Evolutionary conservation across 2,329 filamentous ascomycete genomes (phyloP), one percentile per base, ranked within the genome.

Genomic region (Colletotrichum theobromicola): DNA sequence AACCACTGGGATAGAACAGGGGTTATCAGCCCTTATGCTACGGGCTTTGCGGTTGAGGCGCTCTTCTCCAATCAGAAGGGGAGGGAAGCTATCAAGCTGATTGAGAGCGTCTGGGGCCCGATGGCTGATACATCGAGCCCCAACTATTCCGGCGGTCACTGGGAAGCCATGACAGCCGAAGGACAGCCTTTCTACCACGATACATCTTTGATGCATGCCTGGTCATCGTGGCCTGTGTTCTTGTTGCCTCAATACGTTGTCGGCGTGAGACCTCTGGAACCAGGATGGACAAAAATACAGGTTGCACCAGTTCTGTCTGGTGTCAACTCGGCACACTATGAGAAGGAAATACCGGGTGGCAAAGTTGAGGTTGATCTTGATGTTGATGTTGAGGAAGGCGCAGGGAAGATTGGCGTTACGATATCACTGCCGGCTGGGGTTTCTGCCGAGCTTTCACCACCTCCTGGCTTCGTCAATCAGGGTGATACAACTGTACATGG

Each of bases 141-240:
- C 4, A 50, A 75, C 57, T 75, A 75, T 6, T 72, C 72, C 10
- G 68, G 63, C 5, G 72, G 57, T 12, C 68, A 75, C 21, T 75
- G 68, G 67, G 68, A 74, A 28, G 67, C 67, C 15, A 74, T 74
- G 72, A 74, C 68, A 7, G 26, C 58, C 3, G 62, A 72, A 4
- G 67, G 67, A 9, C 9, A 37, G 26, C 72, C 72, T 7, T 71
- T 67, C 6, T 50, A 60, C 3, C 72, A 72, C 26, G 72, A 74
- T 5, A 70, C 69, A 9, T 71, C 62, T 13, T 9, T 74, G 26
- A 66, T 70, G 57, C 68, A 74, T 34, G 72, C 67, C 7, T 74
- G 72, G 72, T 71, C 72, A 13, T 67, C 67, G 1, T 74, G 72
- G 72, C 72, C 72, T n/a, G 72, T 72, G 9, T 67, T 67, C 32